phyloP scores from a whole-genome alignment of 345 rosid genomes.

The Brassica juncea region DNA sequence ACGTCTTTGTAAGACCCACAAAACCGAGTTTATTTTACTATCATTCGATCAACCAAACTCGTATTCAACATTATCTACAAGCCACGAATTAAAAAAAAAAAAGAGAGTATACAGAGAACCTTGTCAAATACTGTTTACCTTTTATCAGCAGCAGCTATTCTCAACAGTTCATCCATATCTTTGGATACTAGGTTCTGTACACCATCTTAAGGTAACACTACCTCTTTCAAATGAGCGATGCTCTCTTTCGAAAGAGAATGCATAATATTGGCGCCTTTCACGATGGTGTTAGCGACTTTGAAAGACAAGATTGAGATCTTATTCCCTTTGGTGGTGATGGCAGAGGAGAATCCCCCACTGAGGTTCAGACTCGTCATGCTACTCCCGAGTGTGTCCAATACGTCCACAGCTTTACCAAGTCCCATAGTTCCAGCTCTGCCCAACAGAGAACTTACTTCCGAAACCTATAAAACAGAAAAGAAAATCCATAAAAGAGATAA shows the following conservation, averaged over 20 bases:
- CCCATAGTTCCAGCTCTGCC: constrained; percentile 90
- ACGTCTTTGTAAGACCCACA: too few relatives aligned
- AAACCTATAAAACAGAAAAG: too few relatives aligned
- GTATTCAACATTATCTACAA: too few relatives aligned
- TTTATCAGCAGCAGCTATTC: constrained; percentile 84
- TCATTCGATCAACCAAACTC: too few relatives aligned
- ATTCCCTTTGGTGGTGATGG: constrained; percentile 71
- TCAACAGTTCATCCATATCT: constrained; percentile 74
- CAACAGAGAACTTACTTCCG: constrained; percentile 55
- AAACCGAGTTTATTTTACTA: too few relatives aligned
- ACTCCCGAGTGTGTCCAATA: constrained; percentile 89
- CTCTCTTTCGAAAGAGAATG: constrained; percentile 76
- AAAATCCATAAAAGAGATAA: too few relatives aligned
- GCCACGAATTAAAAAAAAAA: constrained; percentile 3
- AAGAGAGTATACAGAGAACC: background rate
- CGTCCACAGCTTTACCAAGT: constrained; percentile 83
- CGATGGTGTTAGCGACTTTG: constrained; percentile 91
- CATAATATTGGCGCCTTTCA: constrained; percentile 90
- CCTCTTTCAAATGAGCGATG: constrained; percentile 71
- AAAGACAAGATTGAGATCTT: constrained; percentile 76
- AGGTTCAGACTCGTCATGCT: constrained; percentile 82
- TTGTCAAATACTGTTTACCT: constrained; percentile 48
- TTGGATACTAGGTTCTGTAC: constrained; percentile 78
- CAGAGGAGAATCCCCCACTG: constrained; percentile 69
- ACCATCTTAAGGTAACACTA: constrained; percentile 79